Conservation (phyloP, 2,329 filamentous ascomycete species). For the Nothophaeocryptopus gaeumannii region DNA sequence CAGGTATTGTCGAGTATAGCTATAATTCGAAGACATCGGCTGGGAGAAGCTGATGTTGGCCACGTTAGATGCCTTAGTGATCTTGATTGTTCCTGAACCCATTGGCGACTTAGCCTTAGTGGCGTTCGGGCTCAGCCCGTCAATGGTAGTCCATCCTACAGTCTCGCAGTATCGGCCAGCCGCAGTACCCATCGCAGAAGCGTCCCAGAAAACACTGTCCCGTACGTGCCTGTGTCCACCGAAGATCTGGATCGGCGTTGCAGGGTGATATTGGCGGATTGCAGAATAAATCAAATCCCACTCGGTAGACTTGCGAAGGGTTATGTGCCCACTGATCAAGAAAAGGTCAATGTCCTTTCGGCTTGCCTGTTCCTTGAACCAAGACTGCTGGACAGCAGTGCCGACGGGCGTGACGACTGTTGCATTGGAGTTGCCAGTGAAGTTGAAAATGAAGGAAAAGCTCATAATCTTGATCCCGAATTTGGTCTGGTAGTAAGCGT, state of each 20-base stretch:
- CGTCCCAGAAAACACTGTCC: conserved; percentile 63
- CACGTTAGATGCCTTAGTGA: conserved; percentile 29
- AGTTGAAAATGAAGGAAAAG: conserved; percentile 52
- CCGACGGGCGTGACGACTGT: conserved; percentile 59
- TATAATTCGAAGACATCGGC: conserved; percentile 27
- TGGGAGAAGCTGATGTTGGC: conserved; percentile 21
- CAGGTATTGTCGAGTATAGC: conserved; percentile 60
- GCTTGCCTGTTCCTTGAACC: conserved; percentile 60
- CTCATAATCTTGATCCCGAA: conserved; percentile 52
- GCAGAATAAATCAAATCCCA: conserved; percentile 54
- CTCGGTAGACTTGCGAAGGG: conserved; percentile 45
- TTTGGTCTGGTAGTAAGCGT: conserved; percentile 50
- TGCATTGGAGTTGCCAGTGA: conserved; percentile 58
- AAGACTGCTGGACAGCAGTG: conserved; percentile 52
- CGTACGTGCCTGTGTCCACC: conserved; percentile 51
- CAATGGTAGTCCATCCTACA: conserved; percentile 64
- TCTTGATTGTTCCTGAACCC: conserved; percentile 36
- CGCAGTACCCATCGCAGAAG: conserved; percentile 59
- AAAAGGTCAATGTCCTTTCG: conserved; percentile 61
- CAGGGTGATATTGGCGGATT: conserved; percentile 56
- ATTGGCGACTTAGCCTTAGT: conserved; percentile 41
- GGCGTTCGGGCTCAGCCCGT: conserved; percentile 52
- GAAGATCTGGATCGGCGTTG: conserved; percentile 62
- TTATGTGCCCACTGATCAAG: conserved; percentile 63
- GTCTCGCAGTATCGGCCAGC: conserved; percentile 66